These are phyloP conservation scores for Rhodotorula sp. DNA, from an alignment of 1,284 basidiomycete species.

Conservation along the genomic window DNA sequence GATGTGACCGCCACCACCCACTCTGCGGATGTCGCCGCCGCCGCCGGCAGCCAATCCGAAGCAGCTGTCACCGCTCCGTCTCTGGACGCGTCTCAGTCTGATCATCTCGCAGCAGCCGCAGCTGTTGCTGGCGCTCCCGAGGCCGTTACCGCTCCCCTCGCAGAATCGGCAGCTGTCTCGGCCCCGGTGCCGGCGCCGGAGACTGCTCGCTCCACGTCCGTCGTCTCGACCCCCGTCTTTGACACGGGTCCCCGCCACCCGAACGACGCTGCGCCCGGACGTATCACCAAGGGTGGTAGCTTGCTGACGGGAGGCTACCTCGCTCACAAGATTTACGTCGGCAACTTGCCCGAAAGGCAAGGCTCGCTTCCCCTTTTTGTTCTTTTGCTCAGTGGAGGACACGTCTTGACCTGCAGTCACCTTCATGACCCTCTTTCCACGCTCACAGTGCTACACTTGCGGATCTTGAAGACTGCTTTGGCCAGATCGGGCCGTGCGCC, in stretches of 20 bases:
- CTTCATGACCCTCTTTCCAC: background rate
- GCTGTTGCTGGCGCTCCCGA: background rate
- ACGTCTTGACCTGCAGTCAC: background rate
- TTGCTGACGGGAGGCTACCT: slow-evolving; percentile 35
- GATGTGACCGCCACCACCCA: background rate
- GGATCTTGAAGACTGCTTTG: slow-evolving; percentile 45
- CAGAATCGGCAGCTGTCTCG: background rate
- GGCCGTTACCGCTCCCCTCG: background rate
- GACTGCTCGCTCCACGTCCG: slow-evolving; percentile 1
- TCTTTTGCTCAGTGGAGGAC: background rate
- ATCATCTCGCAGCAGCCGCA: background rate
- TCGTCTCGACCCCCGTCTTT: background rate
- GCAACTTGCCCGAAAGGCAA: slow-evolving; percentile 40
- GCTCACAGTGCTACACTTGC: slow-evolving; percentile 33
- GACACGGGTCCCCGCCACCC: slow-evolving; percentile 18
- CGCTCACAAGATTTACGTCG: slow-evolving; percentile 43
- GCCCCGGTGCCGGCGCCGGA: background rate
- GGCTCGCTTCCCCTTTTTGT: background rate
- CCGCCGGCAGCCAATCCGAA: background rate
- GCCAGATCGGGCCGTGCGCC: slow-evolving; percentile 42
- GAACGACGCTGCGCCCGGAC: slow-evolving; percentile 30
- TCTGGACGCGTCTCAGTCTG: background rate
- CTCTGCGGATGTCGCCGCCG: background rate
- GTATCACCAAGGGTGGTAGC: slow-evolving; percentile 23
- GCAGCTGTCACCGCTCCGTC: background rate